phyloP scores from a whole-genome alignment of 495 filamentous ascomycete species.

The Annulohypoxylon nitens region DNA sequence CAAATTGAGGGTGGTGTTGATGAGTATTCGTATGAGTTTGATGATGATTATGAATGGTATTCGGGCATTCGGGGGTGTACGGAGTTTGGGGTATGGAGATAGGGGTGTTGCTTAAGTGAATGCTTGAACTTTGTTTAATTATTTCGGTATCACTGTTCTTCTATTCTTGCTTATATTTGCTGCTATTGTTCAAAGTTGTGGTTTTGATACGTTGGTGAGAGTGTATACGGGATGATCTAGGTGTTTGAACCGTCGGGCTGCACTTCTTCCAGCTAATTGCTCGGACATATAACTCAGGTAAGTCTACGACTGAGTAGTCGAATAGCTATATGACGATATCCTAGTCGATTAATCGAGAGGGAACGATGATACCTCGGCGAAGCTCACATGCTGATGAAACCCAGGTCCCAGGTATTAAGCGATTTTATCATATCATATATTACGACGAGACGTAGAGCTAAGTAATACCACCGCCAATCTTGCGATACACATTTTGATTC shows the following conservation, averaged over 20 bases:
- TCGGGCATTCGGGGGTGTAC: background rate
- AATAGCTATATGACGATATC: too few species aligned
- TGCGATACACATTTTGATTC: background rate
- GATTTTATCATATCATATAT: background rate
- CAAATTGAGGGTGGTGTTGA: background rate
- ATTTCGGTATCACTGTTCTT: background rate
- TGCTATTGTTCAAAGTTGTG: background rate
- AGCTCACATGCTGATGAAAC: too few species aligned
- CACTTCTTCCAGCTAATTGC: too few species aligned
- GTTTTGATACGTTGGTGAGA: background rate
- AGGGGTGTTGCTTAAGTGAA: background rate
- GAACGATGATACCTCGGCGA: too few species aligned
- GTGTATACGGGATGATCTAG: background rate
- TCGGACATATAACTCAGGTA: too few species aligned
- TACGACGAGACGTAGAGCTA: background rate
- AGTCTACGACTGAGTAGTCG: too few species aligned
- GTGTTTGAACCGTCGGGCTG: too few species aligned
- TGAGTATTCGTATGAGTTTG: background rate
- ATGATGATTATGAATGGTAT: slow-evolving; percentile 2
- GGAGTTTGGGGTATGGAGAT: background rate
- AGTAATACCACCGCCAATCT: background rate
- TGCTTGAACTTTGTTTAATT: background rate
- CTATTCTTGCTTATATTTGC: background rate
- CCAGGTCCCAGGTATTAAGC: too few species aligned
- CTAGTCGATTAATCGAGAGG: too few species aligned